These are phyloP conservation scores for Colletotrichum liaoningense DNA, from an alignment of 2,329 filamentous ascomycete genomes.

Conservation along the genomic window DNA sequence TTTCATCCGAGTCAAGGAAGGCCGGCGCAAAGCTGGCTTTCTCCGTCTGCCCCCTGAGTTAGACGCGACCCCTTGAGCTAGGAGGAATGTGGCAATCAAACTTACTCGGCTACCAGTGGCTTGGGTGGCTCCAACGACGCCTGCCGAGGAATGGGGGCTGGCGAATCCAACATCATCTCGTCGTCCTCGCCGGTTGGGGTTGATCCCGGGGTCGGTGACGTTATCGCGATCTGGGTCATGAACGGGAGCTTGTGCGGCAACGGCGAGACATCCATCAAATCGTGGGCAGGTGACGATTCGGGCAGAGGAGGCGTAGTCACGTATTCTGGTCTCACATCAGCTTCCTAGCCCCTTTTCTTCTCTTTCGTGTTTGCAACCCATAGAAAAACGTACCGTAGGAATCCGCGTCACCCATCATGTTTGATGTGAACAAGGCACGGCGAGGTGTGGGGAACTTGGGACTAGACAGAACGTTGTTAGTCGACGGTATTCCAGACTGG, in stretches of 20 bases:
- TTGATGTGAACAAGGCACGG: slow-evolving; percentile 84
- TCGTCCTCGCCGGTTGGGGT: slow-evolving; percentile 58
- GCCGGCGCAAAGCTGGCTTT: slow-evolving; percentile 77
- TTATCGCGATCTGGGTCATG: slow-evolving; percentile 71
- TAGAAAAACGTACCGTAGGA: slow-evolving; percentile 65
- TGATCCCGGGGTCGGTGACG: slow-evolving; percentile 76
- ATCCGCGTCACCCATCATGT: slow-evolving; percentile 70
- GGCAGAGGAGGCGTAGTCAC: slow-evolving; percentile 86
- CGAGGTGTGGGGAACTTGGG: slow-evolving; percentile 86
- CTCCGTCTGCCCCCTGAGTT: slow-evolving; percentile 62
- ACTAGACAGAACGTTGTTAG: slow-evolving; percentile 55
- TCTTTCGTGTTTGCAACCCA: slow-evolving; percentile 34
- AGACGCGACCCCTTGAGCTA: slow-evolving; percentile 31
- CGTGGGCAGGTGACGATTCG: slow-evolving; percentile 84
- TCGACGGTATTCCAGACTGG: not conserved
- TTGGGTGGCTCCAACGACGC: slow-evolving; percentile 61
- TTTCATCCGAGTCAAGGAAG: slow-evolving; percentile 80
- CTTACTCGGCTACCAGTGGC: slow-evolving; percentile 65
- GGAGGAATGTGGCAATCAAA: slow-evolving; percentile 34
- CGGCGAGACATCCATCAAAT: slow-evolving; percentile 94
- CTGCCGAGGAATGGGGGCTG: slow-evolving; percentile 60
- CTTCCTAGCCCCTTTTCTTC: not conserved
- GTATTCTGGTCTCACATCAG: slow-evolving; percentile 64
- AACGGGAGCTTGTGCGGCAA: slow-evolving; percentile 87
- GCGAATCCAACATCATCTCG: slow-evolving; percentile 68